phyloP scores from a whole-genome alignment of 495 filamentous ascomycete species.

The Glonium stellatum region DNA sequence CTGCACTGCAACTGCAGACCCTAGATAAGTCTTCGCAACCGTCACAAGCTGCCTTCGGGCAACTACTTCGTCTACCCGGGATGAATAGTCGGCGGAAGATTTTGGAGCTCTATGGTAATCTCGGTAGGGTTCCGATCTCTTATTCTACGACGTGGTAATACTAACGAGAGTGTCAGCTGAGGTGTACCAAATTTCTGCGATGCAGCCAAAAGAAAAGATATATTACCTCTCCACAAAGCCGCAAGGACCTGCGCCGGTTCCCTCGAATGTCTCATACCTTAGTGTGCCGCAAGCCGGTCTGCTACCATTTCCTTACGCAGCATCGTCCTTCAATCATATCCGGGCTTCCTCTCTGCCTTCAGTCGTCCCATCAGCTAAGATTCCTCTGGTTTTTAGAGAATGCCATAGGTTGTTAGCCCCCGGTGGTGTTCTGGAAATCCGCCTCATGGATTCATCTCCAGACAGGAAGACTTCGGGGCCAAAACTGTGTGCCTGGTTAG shows the following conservation, averaged over 20 bases:
- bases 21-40: constrained; percentile 10
- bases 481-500: constrained; percentile 26
- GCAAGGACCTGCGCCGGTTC: constrained; percentile 19
- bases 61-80: neutral
- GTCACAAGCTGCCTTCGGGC: constrained; percentile 8
- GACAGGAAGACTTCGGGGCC: constrained; percentile 27
- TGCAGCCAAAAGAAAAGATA: constrained; percentile 23
- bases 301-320: constrained; percentile 22
- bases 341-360: constrained; percentile 26
- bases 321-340: constrained; percentile 24
- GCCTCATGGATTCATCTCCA: constrained; percentile 29
- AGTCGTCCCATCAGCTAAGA: constrained; percentile 21
- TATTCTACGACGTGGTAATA: neutral
- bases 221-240: constrained; percentile 24
- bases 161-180: constrained; percentile 19
- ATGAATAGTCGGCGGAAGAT: constrained; percentile 16
- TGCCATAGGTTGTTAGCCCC: constrained; percentile 28
- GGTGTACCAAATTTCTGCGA: constrained; percentile 30
- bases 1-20: constrained; percentile 29
- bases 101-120: constrained; percentile 28
- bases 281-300: constrained; percentile 17
- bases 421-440: constrained; percentile 29
- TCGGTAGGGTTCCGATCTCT: constrained; percentile 19
- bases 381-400: constrained; percentile 27
- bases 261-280: constrained; percentile 22